Evolutionary conservation across 1,139 yeast genomes (phyloP).

Genomic region (Blastobotrys malaysiensis): DNA sequence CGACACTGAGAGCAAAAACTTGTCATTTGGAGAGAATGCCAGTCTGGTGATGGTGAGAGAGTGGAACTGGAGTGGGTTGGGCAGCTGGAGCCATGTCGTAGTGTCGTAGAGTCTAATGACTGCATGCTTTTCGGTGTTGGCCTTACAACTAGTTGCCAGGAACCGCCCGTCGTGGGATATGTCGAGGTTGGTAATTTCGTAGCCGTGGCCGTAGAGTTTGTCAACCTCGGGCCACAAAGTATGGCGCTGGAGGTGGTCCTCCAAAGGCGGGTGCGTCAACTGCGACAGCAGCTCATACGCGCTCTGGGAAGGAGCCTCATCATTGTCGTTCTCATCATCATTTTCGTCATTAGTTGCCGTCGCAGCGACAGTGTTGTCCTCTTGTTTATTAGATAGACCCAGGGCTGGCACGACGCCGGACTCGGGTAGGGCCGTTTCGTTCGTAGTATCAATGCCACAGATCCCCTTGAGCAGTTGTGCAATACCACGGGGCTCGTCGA

Average conservation of each 20-base stretch:
- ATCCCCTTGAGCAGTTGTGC: conserved; percentile 54
- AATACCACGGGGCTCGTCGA: conserved; percentile 82
- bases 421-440: conserved; percentile 56
- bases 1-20: conserved; percentile 69
- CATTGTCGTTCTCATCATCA: conserved; percentile 38
- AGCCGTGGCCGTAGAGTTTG: conserved; percentile 95
- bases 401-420: conserved; percentile 89
- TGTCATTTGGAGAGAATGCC: conserved; percentile 67
- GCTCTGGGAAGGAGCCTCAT: conserved; percentile 22
- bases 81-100: conserved; percentile 54
- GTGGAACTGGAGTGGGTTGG: conserved; percentile 52
- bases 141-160: conserved; percentile 87
- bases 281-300: conserved; percentile 32
- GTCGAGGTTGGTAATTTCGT: conserved; percentile 80
- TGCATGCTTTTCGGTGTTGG: conserved; percentile 80
- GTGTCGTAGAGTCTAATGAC: conserved; percentile 72
- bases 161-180: conserved; percentile 58
- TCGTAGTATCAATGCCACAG: conserved; percentile 40
- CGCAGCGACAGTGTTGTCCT: conserved; percentile 38
- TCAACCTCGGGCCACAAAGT: conserved; percentile 94
- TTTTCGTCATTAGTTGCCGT: conserved; percentile 38
- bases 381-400: conserved; percentile 91
- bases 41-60: conserved; percentile 79
- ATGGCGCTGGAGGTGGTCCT: conserved; percentile 84
- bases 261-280: conserved; percentile 64